Base-by-base conservation (phyloP, 371 early-diverging fungal genomes). In the Mucor sp. region DNA sequence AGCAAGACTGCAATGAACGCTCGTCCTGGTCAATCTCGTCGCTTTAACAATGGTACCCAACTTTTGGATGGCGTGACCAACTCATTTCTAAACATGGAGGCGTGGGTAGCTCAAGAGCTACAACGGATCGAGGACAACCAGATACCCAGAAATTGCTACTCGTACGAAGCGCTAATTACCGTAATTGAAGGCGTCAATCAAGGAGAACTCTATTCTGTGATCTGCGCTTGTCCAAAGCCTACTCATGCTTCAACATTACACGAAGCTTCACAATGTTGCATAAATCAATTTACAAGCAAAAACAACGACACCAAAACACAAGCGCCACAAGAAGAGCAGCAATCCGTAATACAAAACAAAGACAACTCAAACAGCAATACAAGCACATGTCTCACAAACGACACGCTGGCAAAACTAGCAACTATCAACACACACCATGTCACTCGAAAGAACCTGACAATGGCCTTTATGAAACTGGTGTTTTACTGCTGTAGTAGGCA, bases 71-170 rank as follows among this genome's bases (percentile, higher is more conserved):
- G 28, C 14, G 41, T 44, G 19, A 58, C 47, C 19, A 65, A 58
- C 4, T 64, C 47, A 30, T 39, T 32, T 30, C n/a, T 65, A 6
- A 37, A 32, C n/a, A 21, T 44, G 30, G 44, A 65, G 19, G 33
- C 11, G 11, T 58, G 65, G 65, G 43, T 65, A 41, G 65, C 65
- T 7, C 41, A 41, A 30, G 65, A 65, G 33, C 58, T 65, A 21
- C n/a, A 65, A 6, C 41, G 65, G 7, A 28, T 65, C n/a, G 15
- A 5, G 19, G 21, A 43, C 25, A 44, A 65, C 28, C 27, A 43
- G 11, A 4, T 43, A 9, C 65, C 65, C 4, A 35, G 58, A 23
- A 58, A 65, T 15, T 65, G 65, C 23, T 43, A 21, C 3, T 41
- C 57, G 14, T 44, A 58, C 32, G 65, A 65, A 23, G 57, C 65